phyloP scores from a whole-genome alignment of 2,329 filamentous ascomycete species.

The Macrophomina pseudophaseolina region DNA sequence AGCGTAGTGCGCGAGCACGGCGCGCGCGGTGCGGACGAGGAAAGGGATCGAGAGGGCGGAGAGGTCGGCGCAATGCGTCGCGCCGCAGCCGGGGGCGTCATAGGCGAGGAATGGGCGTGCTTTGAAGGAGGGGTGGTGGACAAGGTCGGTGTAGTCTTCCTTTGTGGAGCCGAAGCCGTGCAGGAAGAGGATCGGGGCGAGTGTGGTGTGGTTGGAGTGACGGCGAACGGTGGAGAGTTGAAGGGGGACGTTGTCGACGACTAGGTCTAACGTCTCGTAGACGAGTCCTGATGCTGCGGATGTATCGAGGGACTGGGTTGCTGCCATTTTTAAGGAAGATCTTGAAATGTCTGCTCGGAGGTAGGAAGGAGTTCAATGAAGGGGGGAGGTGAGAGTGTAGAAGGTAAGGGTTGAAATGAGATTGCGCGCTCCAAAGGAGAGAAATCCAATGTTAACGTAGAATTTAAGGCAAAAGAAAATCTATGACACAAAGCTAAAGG shows the following conservation, averaged over 20 bases:
- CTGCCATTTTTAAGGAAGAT: background rate
- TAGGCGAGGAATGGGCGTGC: slow-evolving; percentile 32
- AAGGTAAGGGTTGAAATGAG: too few species aligned
- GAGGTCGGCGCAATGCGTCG: slow-evolving; percentile 29
- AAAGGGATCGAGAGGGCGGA: slow-evolving; percentile 31
- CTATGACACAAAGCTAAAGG: background rate
- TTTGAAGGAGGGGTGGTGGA: slow-evolving; percentile 28
- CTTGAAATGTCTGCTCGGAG: too few species aligned
- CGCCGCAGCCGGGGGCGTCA: slow-evolving; percentile 35
- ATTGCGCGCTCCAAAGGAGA: too few species aligned
- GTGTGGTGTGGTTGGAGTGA: background rate
- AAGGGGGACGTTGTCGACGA: background rate
- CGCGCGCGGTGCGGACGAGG: slow-evolving; percentile 27
- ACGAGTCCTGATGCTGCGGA: background rate
- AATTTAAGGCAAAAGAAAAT: background rate
- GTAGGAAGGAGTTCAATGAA: background rate
- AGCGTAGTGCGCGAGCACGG: slow-evolving; percentile 28
- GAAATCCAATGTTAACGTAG: background rate
- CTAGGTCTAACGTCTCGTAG: background rate
- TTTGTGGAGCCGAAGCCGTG: slow-evolving; percentile 37
- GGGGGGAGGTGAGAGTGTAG: too few species aligned
- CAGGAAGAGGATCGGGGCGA: slow-evolving; percentile 32
- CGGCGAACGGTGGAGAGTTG: background rate
- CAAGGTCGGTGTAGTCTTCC: slow-evolving; percentile 35
- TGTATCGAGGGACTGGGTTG: background rate